A percentile compares a stretch with the other conserved stretches of the same genome.
phyloP scores from a whole-genome alignment of 306 rosid genomes.

The Myrica gale region DNA sequence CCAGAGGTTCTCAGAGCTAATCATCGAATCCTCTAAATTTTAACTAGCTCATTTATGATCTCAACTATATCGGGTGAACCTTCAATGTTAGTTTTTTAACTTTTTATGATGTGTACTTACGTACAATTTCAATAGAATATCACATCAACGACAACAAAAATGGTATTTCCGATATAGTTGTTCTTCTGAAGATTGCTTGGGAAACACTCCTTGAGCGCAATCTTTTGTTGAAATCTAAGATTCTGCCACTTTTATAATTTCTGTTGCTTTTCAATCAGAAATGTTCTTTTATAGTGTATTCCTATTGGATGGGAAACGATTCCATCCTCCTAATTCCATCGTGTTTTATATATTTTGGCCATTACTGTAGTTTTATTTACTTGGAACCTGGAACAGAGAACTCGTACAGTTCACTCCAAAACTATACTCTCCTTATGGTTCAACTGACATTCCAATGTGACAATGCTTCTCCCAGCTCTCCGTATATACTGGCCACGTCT shows the following conservation, averaged over 20 bases:
- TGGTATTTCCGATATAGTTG: background rate
- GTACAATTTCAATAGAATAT: too few species aligned
- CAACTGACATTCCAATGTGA: background rate
- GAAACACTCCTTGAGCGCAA: background rate
- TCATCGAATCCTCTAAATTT: background rate
- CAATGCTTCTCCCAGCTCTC: background rate
- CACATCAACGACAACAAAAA: too few species aligned
- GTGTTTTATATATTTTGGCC: background rate
- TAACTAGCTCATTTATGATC: background rate
- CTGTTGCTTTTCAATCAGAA: background rate
- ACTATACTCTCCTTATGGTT: background rate
- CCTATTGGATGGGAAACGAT: background rate
- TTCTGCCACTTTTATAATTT: background rate
- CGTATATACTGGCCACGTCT: slow-evolving; percentile 19
- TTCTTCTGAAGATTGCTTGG: background rate
- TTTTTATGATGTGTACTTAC: background rate
- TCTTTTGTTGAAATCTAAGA: background rate
- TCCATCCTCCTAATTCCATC: background rate
- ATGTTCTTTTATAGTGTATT: background rate
- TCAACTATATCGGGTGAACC: too few species aligned
- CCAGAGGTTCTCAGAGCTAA: background rate
- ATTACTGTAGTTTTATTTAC: background rate
- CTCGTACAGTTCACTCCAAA: background rate
- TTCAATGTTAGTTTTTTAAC: background rate
- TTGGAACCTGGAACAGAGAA: background rate